phyloP scores from a whole-genome alignment of 768 basidiomycete species.

The Paxillus ammoniavirescens region DNA sequence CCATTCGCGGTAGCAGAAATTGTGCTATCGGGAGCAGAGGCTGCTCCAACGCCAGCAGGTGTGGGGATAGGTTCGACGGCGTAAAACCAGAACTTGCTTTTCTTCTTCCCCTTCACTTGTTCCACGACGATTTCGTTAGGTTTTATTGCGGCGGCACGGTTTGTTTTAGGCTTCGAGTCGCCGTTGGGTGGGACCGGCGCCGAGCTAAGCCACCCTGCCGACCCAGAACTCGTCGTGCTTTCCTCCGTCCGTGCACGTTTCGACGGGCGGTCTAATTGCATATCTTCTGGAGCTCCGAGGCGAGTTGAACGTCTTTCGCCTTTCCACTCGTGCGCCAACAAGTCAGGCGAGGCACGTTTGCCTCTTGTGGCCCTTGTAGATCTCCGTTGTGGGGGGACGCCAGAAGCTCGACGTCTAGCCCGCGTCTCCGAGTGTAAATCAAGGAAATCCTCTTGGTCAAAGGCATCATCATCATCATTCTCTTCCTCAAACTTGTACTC shows the following conservation, averaged over 20 bases:
- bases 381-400: constrained; percentile 41
- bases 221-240: constrained; percentile 55
- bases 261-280: constrained; percentile 47
- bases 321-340: constrained; percentile 61
- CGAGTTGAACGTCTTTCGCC: constrained; percentile 74
- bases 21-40: constrained; percentile 12
- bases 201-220: constrained; percentile 31
- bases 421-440: constrained; percentile 42
- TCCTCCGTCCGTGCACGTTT: constrained; percentile 83
- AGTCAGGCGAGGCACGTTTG: constrained; percentile 49
- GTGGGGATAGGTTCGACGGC: constrained; percentile 70
- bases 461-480: constrained; percentile 59
- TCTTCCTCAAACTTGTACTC: constrained; percentile 69
- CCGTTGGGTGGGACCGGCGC: constrained; percentile 24
- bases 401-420: constrained; percentile 41
- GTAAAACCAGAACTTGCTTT: constrained; percentile 87
- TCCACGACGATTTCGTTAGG: constrained; percentile 75
- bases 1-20: constrained; percentile 19
- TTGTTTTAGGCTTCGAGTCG: constrained; percentile 47
- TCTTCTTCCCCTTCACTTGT: constrained; percentile 75
- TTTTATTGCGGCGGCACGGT: constrained; percentile 66
- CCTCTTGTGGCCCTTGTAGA: constrained; percentile 52
- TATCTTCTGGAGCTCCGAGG: constrained; percentile 55
- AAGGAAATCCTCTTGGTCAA: constrained; percentile 40
- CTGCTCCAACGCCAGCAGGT: constrained; percentile 18